phyloP scores from a whole-genome alignment of 371 early-diverging fungal genomes.

The Syncephalastrum sp. region DNA sequence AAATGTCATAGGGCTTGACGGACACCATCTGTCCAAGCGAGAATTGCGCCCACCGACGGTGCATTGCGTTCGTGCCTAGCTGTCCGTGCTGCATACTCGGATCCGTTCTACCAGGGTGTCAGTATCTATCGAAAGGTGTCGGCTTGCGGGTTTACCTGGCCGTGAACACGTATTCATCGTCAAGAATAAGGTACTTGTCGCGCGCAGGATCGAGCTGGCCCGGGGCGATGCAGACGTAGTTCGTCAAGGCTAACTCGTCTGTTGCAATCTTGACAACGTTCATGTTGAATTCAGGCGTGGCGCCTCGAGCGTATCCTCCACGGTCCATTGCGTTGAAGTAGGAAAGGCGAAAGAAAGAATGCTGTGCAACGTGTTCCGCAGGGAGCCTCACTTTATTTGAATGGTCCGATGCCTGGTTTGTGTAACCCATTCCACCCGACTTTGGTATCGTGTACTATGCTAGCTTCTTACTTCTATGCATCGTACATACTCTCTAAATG shows the following conservation, averaged over 20 bases:
- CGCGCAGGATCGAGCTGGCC: constrained; percentile 65
- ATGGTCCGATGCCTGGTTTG: no score
- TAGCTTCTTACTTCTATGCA: no score
- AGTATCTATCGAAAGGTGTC: not conserved
- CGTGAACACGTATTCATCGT: constrained; percentile 77
- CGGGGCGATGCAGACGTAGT: constrained; percentile 72
- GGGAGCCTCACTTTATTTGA: no score
- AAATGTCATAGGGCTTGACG: constrained; percentile 76
- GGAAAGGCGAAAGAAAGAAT: no score
- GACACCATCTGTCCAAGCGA: constrained; percentile 80
- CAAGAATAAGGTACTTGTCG: constrained; percentile 72
- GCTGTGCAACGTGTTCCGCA: no score
- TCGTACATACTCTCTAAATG: no score
- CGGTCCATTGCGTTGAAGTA: no score
- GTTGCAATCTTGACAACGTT: constrained; percentile 50
- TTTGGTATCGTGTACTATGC: no score
- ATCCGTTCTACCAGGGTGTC: constrained; percentile 42
- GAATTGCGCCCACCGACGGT: constrained; percentile 87
- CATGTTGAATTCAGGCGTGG: constrained; percentile 4
- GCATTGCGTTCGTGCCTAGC: constrained; percentile 75
- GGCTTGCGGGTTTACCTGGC: constrained; percentile 51
- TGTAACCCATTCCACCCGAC: no score
- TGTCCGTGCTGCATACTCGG: constrained; percentile 58
- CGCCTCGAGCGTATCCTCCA: not conserved
- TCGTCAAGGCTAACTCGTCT: constrained; percentile 75